Base-by-base conservation (phyloP, 2,329 filamentous ascomycete genomes). In the Cercospora zeae-maydis region DNA sequence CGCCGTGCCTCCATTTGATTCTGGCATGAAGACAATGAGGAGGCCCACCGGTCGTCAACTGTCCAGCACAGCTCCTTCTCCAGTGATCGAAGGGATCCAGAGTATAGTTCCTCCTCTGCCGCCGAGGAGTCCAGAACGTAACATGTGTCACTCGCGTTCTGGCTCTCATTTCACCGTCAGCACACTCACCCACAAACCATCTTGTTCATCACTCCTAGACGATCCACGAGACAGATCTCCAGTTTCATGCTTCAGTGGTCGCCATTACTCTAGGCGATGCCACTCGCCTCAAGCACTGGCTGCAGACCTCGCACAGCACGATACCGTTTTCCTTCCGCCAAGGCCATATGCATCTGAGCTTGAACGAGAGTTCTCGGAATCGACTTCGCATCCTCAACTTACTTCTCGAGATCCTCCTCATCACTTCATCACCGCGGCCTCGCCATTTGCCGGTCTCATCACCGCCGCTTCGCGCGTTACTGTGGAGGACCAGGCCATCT, bases 1-100 rank as follows among this genome's bases (percentile, higher is more conserved):
- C n/a, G 67, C 67, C 1, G 62, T 64, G 36, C 67, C 67, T 14
- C 67, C 67, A 6, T 59, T 69, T 11, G 62, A 67, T 30, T 63
- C 62, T 14, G 47, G 45, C 57, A 63, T 65, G 51, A 65, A 65
- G 27, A 66, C 65, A 3, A 67, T 68, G 67, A 64, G 65, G 11
- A 52, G 61, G 27, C 54, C 55, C 14, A 60, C 59, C 7, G 61
- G 42, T 8, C 64, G 62, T 14, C 49, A 55, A 11, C 59, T 36
- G n/a, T 27, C 64, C 24, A 67, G 65, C 58, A 61, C 63, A 30
- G 58, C 66, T 14, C 64, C 66, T 16, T 68, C 66, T 14, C 66
- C 64, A 7, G 58, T 67, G 9, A 54, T 64, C 16, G 67, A 67
- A 53, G 68, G 67, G 42, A 60, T 63, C 42, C 64, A 60, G 27